These are phyloP conservation scores for Tremella fuciformis DNA, from an alignment of 768 basidiomycete species.

Conservation along the genomic window DNA sequence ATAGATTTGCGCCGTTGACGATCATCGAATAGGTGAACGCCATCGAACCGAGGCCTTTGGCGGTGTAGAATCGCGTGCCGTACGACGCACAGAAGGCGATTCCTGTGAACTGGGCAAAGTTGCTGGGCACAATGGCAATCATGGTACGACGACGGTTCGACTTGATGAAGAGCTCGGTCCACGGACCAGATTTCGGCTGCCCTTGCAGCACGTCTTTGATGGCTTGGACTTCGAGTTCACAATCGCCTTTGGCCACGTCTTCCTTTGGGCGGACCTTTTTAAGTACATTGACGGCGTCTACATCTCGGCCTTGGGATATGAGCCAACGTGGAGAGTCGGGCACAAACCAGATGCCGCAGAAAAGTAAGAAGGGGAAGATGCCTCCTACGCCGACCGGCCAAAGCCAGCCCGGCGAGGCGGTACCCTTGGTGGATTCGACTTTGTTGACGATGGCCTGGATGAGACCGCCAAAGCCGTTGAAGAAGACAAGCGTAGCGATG, in stretches of 20 bases:
- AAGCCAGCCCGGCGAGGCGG: background rate
- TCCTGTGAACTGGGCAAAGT: conserved; percentile 2
- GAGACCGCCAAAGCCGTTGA: conserved; percentile 5
- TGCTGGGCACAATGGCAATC: background rate
- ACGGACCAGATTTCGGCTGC: background rate
- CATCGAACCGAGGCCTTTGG: conserved; percentile 4
- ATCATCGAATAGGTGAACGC: conserved; percentile 12
- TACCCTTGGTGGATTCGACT: conserved; percentile 1
- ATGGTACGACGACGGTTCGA: conserved; percentile 5
- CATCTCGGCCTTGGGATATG: conserved; percentile 5
- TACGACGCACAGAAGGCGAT: conserved; percentile 6
- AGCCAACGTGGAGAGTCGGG: conserved; percentile 32
- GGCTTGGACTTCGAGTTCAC: conserved; percentile 9
- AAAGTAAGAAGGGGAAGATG: background rate
- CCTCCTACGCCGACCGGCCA: conserved; percentile 1
- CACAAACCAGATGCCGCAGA: conserved; percentile 19
- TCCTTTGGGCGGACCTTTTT: conserved; percentile 7
- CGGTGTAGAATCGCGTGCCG: conserved; percentile 4
- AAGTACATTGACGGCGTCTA: conserved; percentile 7
- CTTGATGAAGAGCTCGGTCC: conserved; percentile 9
- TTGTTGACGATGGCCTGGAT: conserved; percentile 4
- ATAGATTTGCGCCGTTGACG: background rate
- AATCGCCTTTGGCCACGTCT: conserved; percentile 1
- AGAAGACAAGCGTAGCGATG: conserved; percentile 4
- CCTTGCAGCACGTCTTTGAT: conserved; percentile 3